These are phyloP conservation scores for Neoascochyta sp. DNA, from an alignment of 2,329 filamentous ascomycete genomes.

Conservation along the genomic window DNA sequence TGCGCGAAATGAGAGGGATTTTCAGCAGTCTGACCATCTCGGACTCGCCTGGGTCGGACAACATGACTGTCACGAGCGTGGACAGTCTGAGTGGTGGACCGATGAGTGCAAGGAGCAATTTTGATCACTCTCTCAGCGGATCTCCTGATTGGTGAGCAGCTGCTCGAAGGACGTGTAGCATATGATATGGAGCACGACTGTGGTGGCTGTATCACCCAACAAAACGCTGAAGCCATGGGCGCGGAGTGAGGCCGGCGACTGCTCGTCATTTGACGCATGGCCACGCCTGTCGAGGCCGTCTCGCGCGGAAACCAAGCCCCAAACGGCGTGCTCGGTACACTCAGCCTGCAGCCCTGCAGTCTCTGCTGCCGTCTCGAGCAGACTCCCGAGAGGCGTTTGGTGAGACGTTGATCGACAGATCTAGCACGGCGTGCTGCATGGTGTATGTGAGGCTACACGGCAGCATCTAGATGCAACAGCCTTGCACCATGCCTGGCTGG, in stretches of 20 bases:
- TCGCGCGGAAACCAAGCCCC: too few relatives aligned
- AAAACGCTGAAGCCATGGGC: constrained; percentile 11
- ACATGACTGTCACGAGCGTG: constrained; percentile 23
- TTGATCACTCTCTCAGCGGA: constrained; percentile 1
- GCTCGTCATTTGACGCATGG: too few relatives aligned
- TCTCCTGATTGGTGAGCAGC: constrained; percentile 7
- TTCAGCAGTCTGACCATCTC: constrained; percentile 47
- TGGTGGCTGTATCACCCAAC: too few relatives aligned
- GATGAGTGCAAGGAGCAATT: constrained; percentile 1
- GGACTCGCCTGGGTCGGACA: constrained; percentile 31
- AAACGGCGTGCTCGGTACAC: too few relatives aligned
- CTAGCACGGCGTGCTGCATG: constrained; percentile 17
- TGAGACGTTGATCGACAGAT: constrained; percentile 22
- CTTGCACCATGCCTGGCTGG: constrained; percentile 13
- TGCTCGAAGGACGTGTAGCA: too few relatives aligned
- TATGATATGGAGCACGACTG: too few relatives aligned
- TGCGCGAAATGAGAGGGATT: constrained; percentile 71
- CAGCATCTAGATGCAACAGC: constrained; percentile 9
- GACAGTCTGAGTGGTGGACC: constrained; percentile 7
- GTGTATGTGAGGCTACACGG: constrained; percentile 13
- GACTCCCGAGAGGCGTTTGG: constrained; percentile 23
- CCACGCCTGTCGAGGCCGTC: too few relatives aligned
- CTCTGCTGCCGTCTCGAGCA: constrained; percentile 13
- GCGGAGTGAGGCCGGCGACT: too few relatives aligned
- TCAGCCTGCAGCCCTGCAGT: constrained; percentile 20